Base-by-base conservation (phyloP, 1,139 yeast species). In the Lodderomyces metapsilosis region DNA sequence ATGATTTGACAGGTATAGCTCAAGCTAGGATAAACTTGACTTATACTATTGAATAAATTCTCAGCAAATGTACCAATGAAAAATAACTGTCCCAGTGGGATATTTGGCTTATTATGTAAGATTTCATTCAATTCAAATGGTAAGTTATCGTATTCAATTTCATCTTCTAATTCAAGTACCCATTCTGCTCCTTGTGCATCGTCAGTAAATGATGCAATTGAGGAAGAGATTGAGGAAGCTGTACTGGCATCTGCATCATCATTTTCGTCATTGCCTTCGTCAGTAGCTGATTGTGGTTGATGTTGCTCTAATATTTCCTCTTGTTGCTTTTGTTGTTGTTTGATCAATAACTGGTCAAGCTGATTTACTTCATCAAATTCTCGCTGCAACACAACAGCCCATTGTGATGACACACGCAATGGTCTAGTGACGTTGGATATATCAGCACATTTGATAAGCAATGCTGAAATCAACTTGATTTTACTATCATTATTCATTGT, bases 351-450 rank as follows among this genome's bases (percentile, higher is more conserved):
- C 24, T 62, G 59, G 49, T 83, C 88, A 39, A 88, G 66, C 33
- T 60, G 60, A 5, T 73, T 68, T 40, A 88, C 81, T 57, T 87
- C 92, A 37, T 74, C 77, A 53, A 89, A 87, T 61, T 91, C 98
- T 49, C 85, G 68, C 1, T 84, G 75, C 39, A 91, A 73, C 9
- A 82, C 81, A 49, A 79, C 68, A 4, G 96, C 96, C 97, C 98
- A 91, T 61, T 84, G 84, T 1, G 88, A 78, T 10, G 94, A 83
- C 4, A 88, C 80, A 35, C 78, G 66, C 43, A 88, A 66, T 1
- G 91, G 88, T 44, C 98, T 71, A 2, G 96, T 80, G 20, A 89
- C 96, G 59, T 91, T 91, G 25, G 96, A 87, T 39, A 91, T 89
- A 62, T 91, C 98, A 1, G 97, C 97, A 62, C 96, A 88, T 65